Conservation (phyloP, 2,329 filamentous ascomycete genomes). For the Didymellaceae sp. region DNA sequence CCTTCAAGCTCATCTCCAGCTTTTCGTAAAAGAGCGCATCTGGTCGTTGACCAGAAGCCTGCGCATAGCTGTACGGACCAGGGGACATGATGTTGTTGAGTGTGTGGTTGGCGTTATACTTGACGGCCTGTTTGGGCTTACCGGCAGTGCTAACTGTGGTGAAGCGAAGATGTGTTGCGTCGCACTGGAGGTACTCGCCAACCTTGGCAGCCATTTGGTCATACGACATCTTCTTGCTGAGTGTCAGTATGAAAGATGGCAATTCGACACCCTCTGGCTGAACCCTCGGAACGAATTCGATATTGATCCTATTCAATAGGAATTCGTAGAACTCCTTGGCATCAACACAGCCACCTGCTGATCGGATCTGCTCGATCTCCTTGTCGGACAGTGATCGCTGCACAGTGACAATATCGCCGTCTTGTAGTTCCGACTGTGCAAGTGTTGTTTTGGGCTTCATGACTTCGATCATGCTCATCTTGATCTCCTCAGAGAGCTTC, state of each 20-base stretch:
- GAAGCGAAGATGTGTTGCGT: slow-evolving; percentile 88
- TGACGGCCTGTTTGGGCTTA: slow-evolving; percentile 78
- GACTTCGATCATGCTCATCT: slow-evolving; percentile 93
- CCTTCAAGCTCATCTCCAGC: slow-evolving; percentile 89
- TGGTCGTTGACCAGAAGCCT: slow-evolving; percentile 68
- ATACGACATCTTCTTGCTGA: slow-evolving; percentile 90
- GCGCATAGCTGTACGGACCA: slow-evolving; percentile 71
- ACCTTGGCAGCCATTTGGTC: slow-evolving; percentile 86
- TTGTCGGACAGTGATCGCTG: slow-evolving; percentile 68
- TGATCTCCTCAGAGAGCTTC: slow-evolving; percentile 93
- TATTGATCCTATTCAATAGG: slow-evolving; percentile 79
- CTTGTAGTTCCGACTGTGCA: slow-evolving; percentile 90
- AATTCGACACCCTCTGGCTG: slow-evolving; percentile 63
- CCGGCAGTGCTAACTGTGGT: slow-evolving; percentile 83
- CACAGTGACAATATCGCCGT: slow-evolving; percentile 96
- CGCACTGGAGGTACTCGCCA: slow-evolving; percentile 75
- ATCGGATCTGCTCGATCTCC: slow-evolving; percentile 45
- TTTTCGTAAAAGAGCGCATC: slow-evolving; percentile 93
- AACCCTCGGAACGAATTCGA: slow-evolving; percentile 74
- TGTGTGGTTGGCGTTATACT: slow-evolving; percentile 73
- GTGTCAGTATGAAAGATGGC: slow-evolving; percentile 73
- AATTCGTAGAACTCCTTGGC: slow-evolving; percentile 93
- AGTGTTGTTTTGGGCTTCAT: slow-evolving; percentile 92
- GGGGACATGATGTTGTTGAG: slow-evolving; percentile 80
- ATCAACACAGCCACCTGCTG: slow-evolving; percentile 63